Evolutionary conservation across 495 filamentous ascomycete species (phyloP).

Genomic region (Lophium mytilinum): DNA sequence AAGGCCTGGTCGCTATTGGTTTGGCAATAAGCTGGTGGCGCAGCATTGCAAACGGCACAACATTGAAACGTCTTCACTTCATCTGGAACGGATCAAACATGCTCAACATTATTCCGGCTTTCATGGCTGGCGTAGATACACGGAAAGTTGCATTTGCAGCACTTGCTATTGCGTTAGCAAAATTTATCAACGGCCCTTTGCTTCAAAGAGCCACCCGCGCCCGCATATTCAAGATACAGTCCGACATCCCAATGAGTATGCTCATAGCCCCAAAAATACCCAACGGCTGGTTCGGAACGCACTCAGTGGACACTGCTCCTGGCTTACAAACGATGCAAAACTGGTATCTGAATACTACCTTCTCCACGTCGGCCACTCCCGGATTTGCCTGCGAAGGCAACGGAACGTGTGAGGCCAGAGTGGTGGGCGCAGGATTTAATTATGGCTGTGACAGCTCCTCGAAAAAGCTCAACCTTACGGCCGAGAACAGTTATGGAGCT

Average conservation of each 20-base stretch:
- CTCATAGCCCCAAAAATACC: slow-evolving; percentile 7
- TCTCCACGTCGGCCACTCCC: not conserved
- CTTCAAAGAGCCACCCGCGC: slow-evolving; percentile 6
- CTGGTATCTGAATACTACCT: not conserved
- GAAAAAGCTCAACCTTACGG: slow-evolving; percentile 1
- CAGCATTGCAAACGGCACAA: slow-evolving; percentile 14
- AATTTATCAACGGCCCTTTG: slow-evolving; percentile 6
- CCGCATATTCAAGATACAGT: not conserved
- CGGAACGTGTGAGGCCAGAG: slow-evolving; percentile 6
- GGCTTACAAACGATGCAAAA: not conserved
- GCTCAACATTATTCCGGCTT: slow-evolving; percentile 4
- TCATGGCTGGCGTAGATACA: slow-evolving; percentile 10
- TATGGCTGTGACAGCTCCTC: slow-evolving; percentile 1
- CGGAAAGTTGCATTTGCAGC: slow-evolving; percentile 8
- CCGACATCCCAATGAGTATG: slow-evolving; percentile 12
- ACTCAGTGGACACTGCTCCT: not conserved
- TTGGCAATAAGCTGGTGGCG: slow-evolving; percentile 21
- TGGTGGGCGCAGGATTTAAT: slow-evolving; percentile 12
- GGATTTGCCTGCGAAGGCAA: slow-evolving; percentile 4
- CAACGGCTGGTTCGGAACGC: slow-evolving; percentile 10
- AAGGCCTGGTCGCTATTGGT: slow-evolving; percentile 5
- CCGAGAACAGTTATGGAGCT: not conserved
- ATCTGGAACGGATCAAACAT: slow-evolving; percentile 6
- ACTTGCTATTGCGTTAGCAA: slow-evolving; percentile 3
- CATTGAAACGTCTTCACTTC: slow-evolving; percentile 12